Evolutionary conservation across 805 yeast genomes (phyloP).

Genomic region (Candida tibetensis): DNA sequence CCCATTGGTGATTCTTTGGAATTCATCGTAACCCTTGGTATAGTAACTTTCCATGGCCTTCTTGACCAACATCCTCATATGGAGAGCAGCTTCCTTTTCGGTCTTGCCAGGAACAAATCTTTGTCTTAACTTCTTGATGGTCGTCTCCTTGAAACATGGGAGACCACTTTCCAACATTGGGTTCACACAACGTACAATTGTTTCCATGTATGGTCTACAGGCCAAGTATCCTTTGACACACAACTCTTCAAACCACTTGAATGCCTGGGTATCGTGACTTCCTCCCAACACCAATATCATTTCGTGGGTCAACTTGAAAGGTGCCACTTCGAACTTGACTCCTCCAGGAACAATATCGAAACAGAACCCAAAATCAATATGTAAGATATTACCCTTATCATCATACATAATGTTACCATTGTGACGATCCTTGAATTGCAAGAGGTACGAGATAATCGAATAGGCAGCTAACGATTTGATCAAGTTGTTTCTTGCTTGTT

Average conservation of each 20-base stretch:
- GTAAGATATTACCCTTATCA: conserved; percentile 89
- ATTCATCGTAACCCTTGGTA: conserved; percentile 95
- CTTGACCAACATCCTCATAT: conserved; percentile 70
- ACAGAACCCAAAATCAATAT: conserved; percentile 97
- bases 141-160: conserved; percentile 90
- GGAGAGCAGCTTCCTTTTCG: conserved; percentile 81
- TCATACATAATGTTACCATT: conserved; percentile 98
- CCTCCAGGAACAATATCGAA: conserved; percentile 99
- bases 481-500: conserved; percentile 86
- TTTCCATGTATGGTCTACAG: conserved; percentile 82
- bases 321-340: conserved; percentile 96
- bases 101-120: conserved; percentile 79
- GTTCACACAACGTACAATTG: conserved; percentile 75
- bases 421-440: conserved; percentile 96
- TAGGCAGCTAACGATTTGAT: conserved; percentile 94
- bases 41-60: conserved; percentile 84
- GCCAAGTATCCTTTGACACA: conserved; percentile 91
- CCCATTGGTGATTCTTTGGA: conserved; percentile 94
- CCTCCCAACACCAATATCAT: conserved; percentile 99
- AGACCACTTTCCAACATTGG: conserved; percentile 96
- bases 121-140: conserved; percentile 70
- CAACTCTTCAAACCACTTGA: conserved; percentile 88
- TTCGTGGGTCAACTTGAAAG: conserved; percentile 92
- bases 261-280: conserved; percentile 75
- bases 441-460: conserved; percentile 82